Conservation (phyloP, 306 rosid genomes). For the Vachellia collinsii region DNA sequence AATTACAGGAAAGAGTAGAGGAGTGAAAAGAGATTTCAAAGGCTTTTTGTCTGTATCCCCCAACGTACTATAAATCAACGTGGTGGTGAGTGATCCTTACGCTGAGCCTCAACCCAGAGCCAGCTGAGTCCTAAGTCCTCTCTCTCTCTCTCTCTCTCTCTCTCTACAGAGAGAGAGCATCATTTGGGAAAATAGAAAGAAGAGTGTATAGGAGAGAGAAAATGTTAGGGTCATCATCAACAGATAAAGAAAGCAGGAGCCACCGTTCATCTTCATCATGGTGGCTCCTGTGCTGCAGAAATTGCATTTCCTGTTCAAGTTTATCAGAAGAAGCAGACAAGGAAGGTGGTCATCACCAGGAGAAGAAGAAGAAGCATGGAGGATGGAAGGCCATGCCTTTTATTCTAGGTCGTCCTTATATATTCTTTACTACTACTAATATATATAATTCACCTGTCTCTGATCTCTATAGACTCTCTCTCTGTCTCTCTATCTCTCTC, state of each 20-base stretch:
- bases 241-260: neutral
- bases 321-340: neutral
- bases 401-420: constrained; percentile 60
- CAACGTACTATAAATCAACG: neutral
- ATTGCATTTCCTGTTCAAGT: constrained; percentile 27
- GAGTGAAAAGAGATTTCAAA: neutral
- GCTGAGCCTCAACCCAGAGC: neutral
- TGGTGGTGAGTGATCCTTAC: neutral
- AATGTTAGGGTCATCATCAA: neutral
- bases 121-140: neutral
- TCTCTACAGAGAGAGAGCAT: neutral
- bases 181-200: neutral
- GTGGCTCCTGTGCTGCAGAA: constrained; percentile 5
- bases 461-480: too few species aligned
- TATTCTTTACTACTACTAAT: too few species aligned
- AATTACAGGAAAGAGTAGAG: neutral
- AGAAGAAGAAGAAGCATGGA: constrained; percentile 44
- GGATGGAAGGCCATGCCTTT: constrained; percentile 81
- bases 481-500: too few species aligned
- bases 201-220: neutral
- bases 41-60: neutral
- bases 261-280: neutral
- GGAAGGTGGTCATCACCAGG: neutral
- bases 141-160: too few species aligned
- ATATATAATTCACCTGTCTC: too few species aligned